Percentiles rank a stretch among this genome's conserved stretches.
phyloP scores from a whole-genome alignment of 1,284 basidiomycete species.

The Marasmius fiardii region DNA sequence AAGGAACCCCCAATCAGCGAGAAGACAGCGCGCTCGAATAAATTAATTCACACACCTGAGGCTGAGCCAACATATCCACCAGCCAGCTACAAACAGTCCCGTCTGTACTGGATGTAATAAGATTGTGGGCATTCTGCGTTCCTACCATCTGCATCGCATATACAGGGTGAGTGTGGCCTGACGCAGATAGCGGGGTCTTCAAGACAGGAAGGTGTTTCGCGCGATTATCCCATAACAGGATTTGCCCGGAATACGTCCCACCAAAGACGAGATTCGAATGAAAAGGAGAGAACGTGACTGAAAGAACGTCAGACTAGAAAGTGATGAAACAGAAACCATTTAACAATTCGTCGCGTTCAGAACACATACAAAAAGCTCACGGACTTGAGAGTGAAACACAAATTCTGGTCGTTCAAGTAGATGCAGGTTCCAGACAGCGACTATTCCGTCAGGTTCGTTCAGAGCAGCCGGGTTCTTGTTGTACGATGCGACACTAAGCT shows the following conservation, averaged over 20 bases:
- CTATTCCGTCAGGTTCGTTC: slow-evolving; percentile 95
- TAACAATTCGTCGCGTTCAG: slow-evolving; percentile 11
- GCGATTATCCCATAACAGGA: slow-evolving; percentile 98
- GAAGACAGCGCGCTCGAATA: neutral
- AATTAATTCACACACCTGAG: slow-evolving; percentile 78
- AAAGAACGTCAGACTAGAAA: slow-evolving; percentile 97
- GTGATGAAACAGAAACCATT: slow-evolving; percentile 10
- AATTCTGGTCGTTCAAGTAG: slow-evolving; percentile 95
- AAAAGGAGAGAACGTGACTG: slow-evolving; percentile 95
- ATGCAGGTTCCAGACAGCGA: slow-evolving; percentile 97
- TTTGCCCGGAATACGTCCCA: slow-evolving; percentile 97
- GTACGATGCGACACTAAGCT: slow-evolving; percentile 92
- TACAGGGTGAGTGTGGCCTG: slow-evolving; percentile 97
- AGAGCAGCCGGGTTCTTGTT: slow-evolving; percentile 91
- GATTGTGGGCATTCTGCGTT: slow-evolving; percentile 96
- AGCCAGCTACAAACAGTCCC: slow-evolving; percentile 97
- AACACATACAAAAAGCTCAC: slow-evolving; percentile 17
- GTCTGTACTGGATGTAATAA: slow-evolving; percentile 95
- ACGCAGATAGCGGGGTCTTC: slow-evolving; percentile 93
- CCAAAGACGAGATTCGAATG: slow-evolving; percentile 97
- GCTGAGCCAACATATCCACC: slow-evolving; percentile 97
- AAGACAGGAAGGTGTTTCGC: slow-evolving; percentile 93
- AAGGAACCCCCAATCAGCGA: neutral
- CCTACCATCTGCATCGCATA: slow-evolving; percentile 98
- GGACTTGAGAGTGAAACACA: slow-evolving; percentile 93